Evolutionary conservation across 2,329 filamentous ascomycete species (phyloP).

Genomic region (Penicillium corylophilum): DNA sequence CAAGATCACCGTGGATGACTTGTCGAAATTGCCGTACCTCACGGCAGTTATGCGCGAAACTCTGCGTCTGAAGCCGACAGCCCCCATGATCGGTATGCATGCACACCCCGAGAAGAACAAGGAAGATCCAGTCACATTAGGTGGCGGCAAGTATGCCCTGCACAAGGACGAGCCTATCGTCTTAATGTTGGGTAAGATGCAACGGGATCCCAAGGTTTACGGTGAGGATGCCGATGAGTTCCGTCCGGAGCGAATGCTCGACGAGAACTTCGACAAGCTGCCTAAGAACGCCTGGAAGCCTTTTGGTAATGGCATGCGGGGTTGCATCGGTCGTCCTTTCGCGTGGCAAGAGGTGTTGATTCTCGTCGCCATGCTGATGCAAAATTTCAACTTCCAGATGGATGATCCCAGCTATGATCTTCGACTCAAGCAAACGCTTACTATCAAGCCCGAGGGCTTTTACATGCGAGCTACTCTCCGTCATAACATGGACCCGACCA

Average conservation of each 20-base stretch:
- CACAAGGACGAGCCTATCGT: constrained; percentile 52
- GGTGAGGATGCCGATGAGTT: constrained; percentile 66
- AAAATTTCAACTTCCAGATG: constrained; percentile 68
- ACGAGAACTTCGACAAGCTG: constrained; percentile 65
- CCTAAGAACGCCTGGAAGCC: constrained; percentile 68
- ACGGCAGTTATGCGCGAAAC: constrained; percentile 65
- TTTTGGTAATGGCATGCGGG: constrained; percentile 70
- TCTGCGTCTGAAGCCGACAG: constrained; percentile 60
- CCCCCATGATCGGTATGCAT: constrained; percentile 53
- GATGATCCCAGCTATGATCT: constrained; percentile 54
- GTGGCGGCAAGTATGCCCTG: constrained; percentile 63
- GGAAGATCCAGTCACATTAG: constrained; percentile 48
- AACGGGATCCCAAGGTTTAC: constrained; percentile 63
- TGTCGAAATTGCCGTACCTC: constrained; percentile 65
- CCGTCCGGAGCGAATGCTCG: constrained; percentile 69
- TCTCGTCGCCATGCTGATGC: constrained; percentile 62
- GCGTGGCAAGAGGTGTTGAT: constrained; percentile 72
- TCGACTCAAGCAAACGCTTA: constrained; percentile 40
- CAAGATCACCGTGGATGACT: constrained; percentile 59
- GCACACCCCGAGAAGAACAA: constrained; percentile 45
- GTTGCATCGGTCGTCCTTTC: constrained; percentile 71
- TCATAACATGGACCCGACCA: constrained; percentile 47
- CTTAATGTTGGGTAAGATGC: constrained; percentile 54
- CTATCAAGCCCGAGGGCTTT: constrained; percentile 55
- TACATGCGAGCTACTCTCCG: constrained; percentile 60